Base-by-base conservation (phyloP, 768 basidiomycete genomes). In the Rhodotorula graminis region DNA sequence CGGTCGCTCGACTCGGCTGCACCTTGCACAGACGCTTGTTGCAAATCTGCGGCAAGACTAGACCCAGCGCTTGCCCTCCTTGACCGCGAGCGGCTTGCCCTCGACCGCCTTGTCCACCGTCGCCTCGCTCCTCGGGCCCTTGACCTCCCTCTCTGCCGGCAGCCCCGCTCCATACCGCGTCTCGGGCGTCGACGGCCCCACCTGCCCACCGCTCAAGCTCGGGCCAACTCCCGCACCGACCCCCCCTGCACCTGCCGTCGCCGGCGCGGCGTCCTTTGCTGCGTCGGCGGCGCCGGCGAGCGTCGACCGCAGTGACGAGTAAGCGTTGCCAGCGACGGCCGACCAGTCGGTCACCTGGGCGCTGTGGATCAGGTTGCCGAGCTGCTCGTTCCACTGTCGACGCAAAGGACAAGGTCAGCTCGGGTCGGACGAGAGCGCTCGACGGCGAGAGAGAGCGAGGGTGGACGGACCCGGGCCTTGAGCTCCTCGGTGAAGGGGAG, bases 371-470 rank as follows among this genome's bases (percentile, higher is more conserved):
- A 58, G 49, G 19, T 47, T 42, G n/a, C 66, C 66, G 49, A 72
- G 49, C 56, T 72, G 66, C 33, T 68, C 66, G 52, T 72, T 72
- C 71, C 71, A 72, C 71, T 72, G 49, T 47, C 37, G 4, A 18
- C 6, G n/a, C 8, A 25, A n/a, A 14, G n/a, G n/a, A 15, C 18
- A 9, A 12, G 27, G 31, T 6, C 15, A 21, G 46, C 29, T 23
- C 14, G 31, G 44, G 12, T n/a, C 25, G 6, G 46, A 7, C 15
- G 14, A n/a, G 27, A 6, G 18, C 14, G 14, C 14, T 18, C 14
- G 18, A 46, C 44, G 10, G 53, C 33, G 55, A 37, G 12, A 3
- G 56, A 37, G 12, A 14, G 61, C 29, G 60, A 44, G 47, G 55
- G 61, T 16, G 44, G 40, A 60, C 67, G 44, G 14, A 72, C 71